These are phyloP conservation scores for Mycocentrospora acerina DNA, from an alignment of 2,329 filamentous ascomycete genomes.

Conservation along the genomic window DNA sequence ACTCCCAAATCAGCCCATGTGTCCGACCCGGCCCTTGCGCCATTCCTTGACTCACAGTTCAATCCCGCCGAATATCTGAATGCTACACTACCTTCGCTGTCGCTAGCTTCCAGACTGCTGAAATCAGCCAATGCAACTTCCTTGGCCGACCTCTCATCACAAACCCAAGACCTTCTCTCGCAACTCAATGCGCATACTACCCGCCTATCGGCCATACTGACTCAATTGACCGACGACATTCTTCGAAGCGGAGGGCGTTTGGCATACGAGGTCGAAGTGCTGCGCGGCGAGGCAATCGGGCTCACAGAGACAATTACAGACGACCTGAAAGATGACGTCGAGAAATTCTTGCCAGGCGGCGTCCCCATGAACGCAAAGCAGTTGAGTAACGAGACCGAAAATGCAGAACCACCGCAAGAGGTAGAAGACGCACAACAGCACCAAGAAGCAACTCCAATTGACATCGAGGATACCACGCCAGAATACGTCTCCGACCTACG, in stretches of 20 bases:
- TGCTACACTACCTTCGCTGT: slow-evolving; percentile 69
- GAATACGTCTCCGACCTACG: slow-evolving; percentile 74
- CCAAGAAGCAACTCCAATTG: not conserved
- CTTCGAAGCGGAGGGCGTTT: slow-evolving; percentile 82
- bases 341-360: slow-evolving; percentile 65
- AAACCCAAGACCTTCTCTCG: slow-evolving; percentile 81
- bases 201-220: slow-evolving; percentile 76
- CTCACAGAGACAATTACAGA: slow-evolving; percentile 77
- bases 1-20: slow-evolving; percentile 54
- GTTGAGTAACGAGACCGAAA: slow-evolving; percentile 3
- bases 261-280: slow-evolving; percentile 90
- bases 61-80: slow-evolving; percentile 87
- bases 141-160: slow-evolving; percentile 74
- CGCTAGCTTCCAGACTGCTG: slow-evolving; percentile 46
- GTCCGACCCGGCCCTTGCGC: slow-evolving; percentile 69
- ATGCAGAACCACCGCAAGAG: slow-evolving; percentile 3
- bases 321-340: slow-evolving; percentile 69
- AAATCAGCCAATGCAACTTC: slow-evolving; percentile 53
- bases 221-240: slow-evolving; percentile 92
- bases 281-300: slow-evolving; percentile 84
- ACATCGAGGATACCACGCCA: slow-evolving; percentile 18
- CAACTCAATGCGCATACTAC: slow-evolving; percentile 88
- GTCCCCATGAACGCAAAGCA: slow-evolving; percentile 16
- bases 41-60: slow-evolving; percentile 76
- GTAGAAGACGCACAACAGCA: slow-evolving; percentile 1